phyloP scores from a whole-genome alignment of 306 rosid species.

The Vigna reflexopilosa region DNA sequence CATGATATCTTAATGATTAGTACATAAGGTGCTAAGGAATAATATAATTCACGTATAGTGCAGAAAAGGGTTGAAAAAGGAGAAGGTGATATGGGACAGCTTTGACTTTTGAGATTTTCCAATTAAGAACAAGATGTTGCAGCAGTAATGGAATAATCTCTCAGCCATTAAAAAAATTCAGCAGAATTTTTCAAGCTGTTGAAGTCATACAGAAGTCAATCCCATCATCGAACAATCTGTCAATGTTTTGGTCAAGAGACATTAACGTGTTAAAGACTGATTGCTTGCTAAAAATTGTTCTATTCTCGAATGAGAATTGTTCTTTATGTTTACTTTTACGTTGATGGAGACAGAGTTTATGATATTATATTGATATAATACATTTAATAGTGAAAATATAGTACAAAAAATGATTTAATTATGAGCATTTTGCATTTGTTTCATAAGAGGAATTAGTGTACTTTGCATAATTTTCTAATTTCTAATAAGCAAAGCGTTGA shows the following conservation, averaged over 20 bases:
- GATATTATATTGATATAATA: not conserved
- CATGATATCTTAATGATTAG: not conserved
- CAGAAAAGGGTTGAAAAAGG: not conserved
- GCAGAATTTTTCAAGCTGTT: not conserved
- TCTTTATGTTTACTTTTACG: not conserved
- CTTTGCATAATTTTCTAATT: too few species aligned
- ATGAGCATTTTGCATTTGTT: too few species aligned
- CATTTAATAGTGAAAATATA: too few species aligned
- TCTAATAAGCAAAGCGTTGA: not conserved
- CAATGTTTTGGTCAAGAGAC: not conserved
- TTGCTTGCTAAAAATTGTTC: not conserved
- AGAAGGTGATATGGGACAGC: not conserved
- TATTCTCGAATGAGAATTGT: not conserved
- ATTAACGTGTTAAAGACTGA: not conserved
- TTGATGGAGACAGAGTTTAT: not conserved
- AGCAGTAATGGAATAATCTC: not conserved
- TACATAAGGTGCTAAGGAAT: constrained; percentile 14
- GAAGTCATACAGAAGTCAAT: not conserved
- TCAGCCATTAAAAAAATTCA: not conserved
- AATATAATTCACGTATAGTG: not conserved
- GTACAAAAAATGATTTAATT: too few species aligned
- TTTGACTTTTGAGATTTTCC: not conserved
- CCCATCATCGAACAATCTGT: constrained; percentile 19
- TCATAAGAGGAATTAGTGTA: too few species aligned
- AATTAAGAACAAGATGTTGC: constrained; percentile 12